Conservation (phyloP, 73 alveolate genomes). For the Breviolum minutum region DNA sequence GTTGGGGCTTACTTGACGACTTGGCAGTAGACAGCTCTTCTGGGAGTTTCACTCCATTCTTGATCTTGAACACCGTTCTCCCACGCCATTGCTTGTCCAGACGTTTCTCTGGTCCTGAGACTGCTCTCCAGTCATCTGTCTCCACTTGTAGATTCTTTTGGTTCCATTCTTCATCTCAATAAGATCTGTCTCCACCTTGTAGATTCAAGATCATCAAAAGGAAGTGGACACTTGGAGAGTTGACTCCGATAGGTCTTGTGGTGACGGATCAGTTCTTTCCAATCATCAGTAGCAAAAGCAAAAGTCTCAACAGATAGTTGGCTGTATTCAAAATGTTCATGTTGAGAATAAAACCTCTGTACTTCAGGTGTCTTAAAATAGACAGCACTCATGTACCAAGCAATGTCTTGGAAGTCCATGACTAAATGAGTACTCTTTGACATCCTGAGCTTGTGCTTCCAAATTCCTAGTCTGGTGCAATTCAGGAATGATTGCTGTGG, state of each 20-base stretch:
- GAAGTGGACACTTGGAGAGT: background rate
- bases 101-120: background rate
- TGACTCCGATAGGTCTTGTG: background rate
- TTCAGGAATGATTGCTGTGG: background rate
- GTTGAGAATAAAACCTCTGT: background rate
- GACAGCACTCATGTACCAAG: background rate
- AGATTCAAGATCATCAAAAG: background rate
- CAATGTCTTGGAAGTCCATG: background rate
- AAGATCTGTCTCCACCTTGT: background rate
- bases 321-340: background rate
- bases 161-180: background rate
- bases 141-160: too few relatives aligned
- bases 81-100: background rate
- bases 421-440: background rate
- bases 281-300: background rate
- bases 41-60: background rate
- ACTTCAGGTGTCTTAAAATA: background rate
- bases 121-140: background rate
- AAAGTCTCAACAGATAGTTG: background rate
- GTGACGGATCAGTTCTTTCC: background rate
- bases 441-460: background rate
- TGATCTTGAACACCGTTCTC: background rate
- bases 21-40: too few relatives aligned
- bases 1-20: too few relatives aligned
- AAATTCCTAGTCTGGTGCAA: background rate